phyloP scores from a whole-genome alignment of 495 filamentous ascomycete genomes.

The Aspergillus baeticus region DNA sequence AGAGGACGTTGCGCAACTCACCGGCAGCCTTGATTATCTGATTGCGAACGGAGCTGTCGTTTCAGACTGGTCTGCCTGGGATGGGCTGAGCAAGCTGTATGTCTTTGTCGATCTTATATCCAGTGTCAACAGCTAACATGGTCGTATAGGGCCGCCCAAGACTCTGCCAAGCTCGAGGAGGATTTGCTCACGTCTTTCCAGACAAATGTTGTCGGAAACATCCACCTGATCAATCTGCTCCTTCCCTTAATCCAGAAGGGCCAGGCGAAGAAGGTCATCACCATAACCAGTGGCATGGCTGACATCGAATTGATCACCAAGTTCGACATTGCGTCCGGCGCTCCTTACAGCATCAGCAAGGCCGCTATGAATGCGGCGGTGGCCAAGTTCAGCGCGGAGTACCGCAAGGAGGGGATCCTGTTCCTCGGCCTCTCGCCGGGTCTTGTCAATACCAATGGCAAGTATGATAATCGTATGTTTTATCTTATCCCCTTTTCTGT shows the following conservation, averaged over 20 bases:
- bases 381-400: conserved; percentile 49
- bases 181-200: conserved; percentile 27
- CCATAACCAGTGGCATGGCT: conserved; percentile 48
- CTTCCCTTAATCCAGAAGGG: conserved; percentile 51
- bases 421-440: conserved; percentile 53
- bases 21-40: conserved; percentile 29
- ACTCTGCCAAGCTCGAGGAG: conserved; percentile 2
- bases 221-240: conserved; percentile 53
- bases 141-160: too few species aligned
- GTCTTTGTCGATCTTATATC: not conserved
- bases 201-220: conserved; percentile 44
- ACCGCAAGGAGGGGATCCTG: conserved; percentile 49
- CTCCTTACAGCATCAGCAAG: conserved; percentile 41
- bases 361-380: conserved; percentile 43
- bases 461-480: conserved; percentile 18
- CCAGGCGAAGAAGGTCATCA: conserved; percentile 52
- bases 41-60: conserved; percentile 31
- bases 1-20: too few species aligned
- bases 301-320: conserved; percentile 45
- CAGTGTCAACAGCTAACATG: too few species aligned
- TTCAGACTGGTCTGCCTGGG: conserved; percentile 24
- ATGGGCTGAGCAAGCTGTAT: conserved; percentile 30
- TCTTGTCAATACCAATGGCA: conserved; percentile 38
- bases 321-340: conserved; percentile 22
- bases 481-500: not conserved